These are phyloP conservation scores for Gremmenia infestans DNA, from an alignment of 2,329 filamentous ascomycete species.

Conservation along the genomic window DNA sequence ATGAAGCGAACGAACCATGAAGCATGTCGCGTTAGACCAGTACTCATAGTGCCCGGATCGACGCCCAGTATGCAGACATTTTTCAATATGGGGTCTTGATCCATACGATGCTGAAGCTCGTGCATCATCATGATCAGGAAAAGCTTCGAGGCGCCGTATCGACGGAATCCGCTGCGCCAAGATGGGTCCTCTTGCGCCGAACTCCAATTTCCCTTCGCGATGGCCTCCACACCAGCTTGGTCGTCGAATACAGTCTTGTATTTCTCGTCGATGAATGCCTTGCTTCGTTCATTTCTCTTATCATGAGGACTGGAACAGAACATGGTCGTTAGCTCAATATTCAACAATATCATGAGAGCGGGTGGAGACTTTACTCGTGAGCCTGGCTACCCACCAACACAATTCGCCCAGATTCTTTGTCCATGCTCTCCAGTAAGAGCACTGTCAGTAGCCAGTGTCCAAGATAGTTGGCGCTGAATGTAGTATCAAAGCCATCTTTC, in stretches of 20 bases:
- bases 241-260: not conserved
- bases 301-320: not conserved
- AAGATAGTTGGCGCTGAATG: conserved; percentile 32
- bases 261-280: conserved; percentile 3
- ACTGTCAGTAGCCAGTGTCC: conserved; percentile 32
- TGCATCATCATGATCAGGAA: conserved; percentile 4
- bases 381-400: conserved; percentile 31
- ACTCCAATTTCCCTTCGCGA: conserved; percentile 8
- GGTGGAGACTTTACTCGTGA: conserved; percentile 28
- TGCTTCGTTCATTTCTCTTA: not conserved
- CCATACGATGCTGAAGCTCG: conserved; percentile 11
- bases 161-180: conserved; percentile 3
- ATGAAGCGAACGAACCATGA: conserved; percentile 23
- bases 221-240: not conserved
- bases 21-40: conserved; percentile 26
- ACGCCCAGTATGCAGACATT: conserved; percentile 35
- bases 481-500: conserved; percentile 32
- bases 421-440: conserved; percentile 32
- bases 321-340: not conserved
- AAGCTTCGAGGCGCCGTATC: conserved; percentile 10
- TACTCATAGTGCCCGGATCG: conserved; percentile 37
- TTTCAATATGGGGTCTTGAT: conserved; percentile 30
- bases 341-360: not conserved
- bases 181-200: conserved; percentile 4
- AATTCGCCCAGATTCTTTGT: conserved; percentile 30